Percentiles rank a stretch among this genome's conserved stretches.
phyloP scores from a whole-genome alignment of 805 yeast genomes.

The Ogataea trehaloabstinens region DNA sequence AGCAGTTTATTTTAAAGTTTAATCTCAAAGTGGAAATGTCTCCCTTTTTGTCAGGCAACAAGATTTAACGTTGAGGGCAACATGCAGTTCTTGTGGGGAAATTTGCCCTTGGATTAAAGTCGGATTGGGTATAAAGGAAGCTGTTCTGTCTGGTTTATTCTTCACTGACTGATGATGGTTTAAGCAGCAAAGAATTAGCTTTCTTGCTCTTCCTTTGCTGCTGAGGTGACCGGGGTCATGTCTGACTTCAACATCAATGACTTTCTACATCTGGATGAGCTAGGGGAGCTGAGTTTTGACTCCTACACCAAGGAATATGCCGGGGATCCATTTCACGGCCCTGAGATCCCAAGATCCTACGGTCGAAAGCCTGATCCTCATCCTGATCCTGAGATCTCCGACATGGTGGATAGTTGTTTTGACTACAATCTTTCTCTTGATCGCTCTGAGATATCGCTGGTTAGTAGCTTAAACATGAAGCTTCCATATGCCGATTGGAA shows the following conservation, averaged over 20 bases:
- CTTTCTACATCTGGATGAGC: conserved; percentile 1
- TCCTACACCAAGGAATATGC: background rate
- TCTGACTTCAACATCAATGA: conserved; percentile 1
- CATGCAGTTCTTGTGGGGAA: too few species aligned
- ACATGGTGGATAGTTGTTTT: background rate
- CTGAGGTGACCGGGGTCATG: background rate
- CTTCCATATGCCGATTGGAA: background rate
- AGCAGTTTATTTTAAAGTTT: conserved; percentile 1
- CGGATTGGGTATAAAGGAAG: too few species aligned
- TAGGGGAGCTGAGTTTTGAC: background rate
- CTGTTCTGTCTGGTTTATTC: too few species aligned
- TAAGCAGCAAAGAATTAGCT: too few species aligned
- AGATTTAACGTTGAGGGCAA: too few species aligned
- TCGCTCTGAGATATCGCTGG: background rate
- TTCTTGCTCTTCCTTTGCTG: too few species aligned
- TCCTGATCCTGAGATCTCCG: background rate
- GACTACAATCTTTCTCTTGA: background rate
- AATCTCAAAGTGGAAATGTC: conserved; percentile 1
- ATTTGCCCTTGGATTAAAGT: too few species aligned
- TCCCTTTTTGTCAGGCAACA: background rate
- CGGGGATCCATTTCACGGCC: background rate
- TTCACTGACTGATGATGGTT: too few species aligned
- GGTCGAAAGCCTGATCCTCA: background rate
- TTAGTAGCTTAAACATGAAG: background rate
- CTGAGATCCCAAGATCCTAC: background rate